Base-by-base conservation (phyloP, 2,329 filamentous ascomycete genomes). In the Epichloe brachyelytri region DNA sequence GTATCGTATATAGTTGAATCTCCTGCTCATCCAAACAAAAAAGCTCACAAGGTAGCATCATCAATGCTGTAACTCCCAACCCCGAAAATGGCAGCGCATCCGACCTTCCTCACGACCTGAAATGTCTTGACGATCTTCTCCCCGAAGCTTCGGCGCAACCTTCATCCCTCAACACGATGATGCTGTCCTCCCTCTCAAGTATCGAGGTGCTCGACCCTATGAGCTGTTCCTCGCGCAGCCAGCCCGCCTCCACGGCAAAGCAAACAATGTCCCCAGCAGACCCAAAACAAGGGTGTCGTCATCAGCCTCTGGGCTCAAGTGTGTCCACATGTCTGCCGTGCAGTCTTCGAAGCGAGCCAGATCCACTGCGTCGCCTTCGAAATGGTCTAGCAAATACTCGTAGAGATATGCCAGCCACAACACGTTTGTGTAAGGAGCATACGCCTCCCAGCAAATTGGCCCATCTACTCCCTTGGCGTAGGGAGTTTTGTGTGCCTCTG, bases 381-480 rank as follows among this genome's bases (percentile, higher is more conserved):
- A 81, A 53, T 73, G 68, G 6, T 54, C 57, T 3, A 68, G 58
- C 51, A 81, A 63, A 61, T 80, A 81, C 37, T 70, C 65, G 57
- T 81, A 81, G 5, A 82, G 66, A 55, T 82, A 83, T 3, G 78
- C 76, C 41, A 84, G 69, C 80, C 80, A 84, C 17, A 84, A 65
- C 1, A 83, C 78, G 55, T 84, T 84, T 4, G 77, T 82, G 61
- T 83, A 83, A 1, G 80, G 78, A 30, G 71, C 71, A 56, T 77
- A 74, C 1, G 65, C 69, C 5, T 68, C 62, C 80, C 80, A 84
- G 2, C 70, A 73, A 11, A 81, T 68, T 3, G 73, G 62, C 1
- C 72, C 75, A 51, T 73, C 66, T 37, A 73, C 59, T 1, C 71
- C 71, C 15, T 61, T 56, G 33, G 71, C 68, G 56, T 79, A 78